Percentiles rank a stretch among this genome's conserved stretches.
Evolutionary conservation across 768 basidiomycete genomes (phyloP).

Genomic region (Hemileccinum rubropunctum): DNA sequence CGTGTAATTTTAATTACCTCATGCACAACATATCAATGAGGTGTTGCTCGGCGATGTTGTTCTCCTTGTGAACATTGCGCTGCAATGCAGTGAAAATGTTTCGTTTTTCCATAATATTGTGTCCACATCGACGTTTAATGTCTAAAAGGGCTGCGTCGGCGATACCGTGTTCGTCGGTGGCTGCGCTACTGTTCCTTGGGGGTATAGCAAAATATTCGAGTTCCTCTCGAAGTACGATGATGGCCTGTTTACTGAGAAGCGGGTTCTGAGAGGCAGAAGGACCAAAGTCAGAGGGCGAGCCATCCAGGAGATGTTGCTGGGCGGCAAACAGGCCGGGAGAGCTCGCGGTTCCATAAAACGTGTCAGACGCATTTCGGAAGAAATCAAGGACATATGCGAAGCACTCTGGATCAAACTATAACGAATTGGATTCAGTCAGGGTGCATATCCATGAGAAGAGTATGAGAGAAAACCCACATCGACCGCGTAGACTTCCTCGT

Average conservation of each 20-base stretch:
- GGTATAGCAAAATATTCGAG: conserved; percentile 98
- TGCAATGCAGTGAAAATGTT: conserved; percentile 98
- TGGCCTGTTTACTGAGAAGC: conserved; percentile 91
- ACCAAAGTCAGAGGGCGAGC: conserved; percentile 54
- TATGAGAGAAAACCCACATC: conserved; percentile 65
- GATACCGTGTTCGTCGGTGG: conserved; percentile 74
- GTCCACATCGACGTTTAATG: conserved; percentile 84
- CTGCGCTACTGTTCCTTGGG: conserved; percentile 56
- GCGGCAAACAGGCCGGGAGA: conserved; percentile 73
- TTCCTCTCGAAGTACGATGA: conserved; percentile 97
- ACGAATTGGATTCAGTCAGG: conserved; percentile 4
- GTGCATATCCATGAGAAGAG: not conserved
- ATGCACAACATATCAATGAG: conserved; percentile 99
- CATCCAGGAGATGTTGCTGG: conserved; percentile 77
- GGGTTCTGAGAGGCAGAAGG: conserved; percentile 82
- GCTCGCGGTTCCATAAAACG: conserved; percentile 84
- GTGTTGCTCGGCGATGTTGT: conserved; percentile 98
- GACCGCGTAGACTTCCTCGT: conserved; percentile 92
- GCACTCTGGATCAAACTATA: conserved; percentile 94
- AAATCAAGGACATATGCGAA: conserved; percentile 92
- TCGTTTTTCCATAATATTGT: conserved; percentile 81
- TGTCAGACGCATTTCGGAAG: conserved; percentile 83
- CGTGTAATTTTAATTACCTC: conserved; percentile 57
- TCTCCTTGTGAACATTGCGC: conserved; percentile 98
- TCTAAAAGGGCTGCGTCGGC: conserved; percentile 76